These are phyloP conservation scores for Ceratobasidium sp. DNA, from an alignment of 1,284 basidiomycete species.

Conservation along the genomic window DNA sequence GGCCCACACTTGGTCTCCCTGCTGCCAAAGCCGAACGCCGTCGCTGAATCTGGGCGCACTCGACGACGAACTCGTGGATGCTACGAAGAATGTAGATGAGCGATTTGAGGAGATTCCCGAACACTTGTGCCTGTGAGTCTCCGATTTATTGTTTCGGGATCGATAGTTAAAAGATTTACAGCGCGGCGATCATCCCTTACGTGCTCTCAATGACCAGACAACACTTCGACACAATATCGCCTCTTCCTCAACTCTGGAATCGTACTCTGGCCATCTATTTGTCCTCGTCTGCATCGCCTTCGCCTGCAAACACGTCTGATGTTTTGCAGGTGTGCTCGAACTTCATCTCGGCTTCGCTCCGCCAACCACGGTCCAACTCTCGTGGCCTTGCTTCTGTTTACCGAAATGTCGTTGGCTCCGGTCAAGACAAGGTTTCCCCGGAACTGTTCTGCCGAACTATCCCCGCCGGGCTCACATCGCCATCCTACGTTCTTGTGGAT, in stretches of 20 bases:
- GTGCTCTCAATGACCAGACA: slow-evolving; percentile 41
- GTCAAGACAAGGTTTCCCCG: slow-evolving; percentile 4
- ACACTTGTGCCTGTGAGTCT: slow-evolving; percentile 31
- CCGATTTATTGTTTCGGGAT: not conserved
- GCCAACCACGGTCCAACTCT: slow-evolving; percentile 29
- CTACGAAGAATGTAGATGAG: slow-evolving; percentile 26
- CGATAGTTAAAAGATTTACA: not conserved
- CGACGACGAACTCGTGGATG: slow-evolving; percentile 22
- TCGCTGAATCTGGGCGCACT: slow-evolving; percentile 29
- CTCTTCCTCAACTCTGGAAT: slow-evolving; percentile 40
- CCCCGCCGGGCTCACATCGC: not conserved
- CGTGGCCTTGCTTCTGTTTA: slow-evolving; percentile 35
- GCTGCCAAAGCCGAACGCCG: slow-evolving; percentile 23
- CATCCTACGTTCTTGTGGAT: slow-evolving; percentile 4
- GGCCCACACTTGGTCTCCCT: slow-evolving; percentile 23
- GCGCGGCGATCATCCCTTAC: slow-evolving; percentile 37
- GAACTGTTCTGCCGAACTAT: slow-evolving; percentile 32
- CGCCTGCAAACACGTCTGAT: slow-evolving; percentile 16
- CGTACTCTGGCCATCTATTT: slow-evolving; percentile 36
- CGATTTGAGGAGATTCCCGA: slow-evolving; percentile 39
- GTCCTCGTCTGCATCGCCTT: slow-evolving; percentile 30
- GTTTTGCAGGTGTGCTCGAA: slow-evolving; percentile 35
- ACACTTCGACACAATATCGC: slow-evolving; percentile 34
- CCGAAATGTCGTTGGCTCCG: slow-evolving; percentile 16
- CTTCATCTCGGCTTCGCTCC: slow-evolving; percentile 25